These are phyloP conservation scores for Geotrichum siamense DNA, from an alignment of 1,139 yeast species.

Conservation along the genomic window DNA sequence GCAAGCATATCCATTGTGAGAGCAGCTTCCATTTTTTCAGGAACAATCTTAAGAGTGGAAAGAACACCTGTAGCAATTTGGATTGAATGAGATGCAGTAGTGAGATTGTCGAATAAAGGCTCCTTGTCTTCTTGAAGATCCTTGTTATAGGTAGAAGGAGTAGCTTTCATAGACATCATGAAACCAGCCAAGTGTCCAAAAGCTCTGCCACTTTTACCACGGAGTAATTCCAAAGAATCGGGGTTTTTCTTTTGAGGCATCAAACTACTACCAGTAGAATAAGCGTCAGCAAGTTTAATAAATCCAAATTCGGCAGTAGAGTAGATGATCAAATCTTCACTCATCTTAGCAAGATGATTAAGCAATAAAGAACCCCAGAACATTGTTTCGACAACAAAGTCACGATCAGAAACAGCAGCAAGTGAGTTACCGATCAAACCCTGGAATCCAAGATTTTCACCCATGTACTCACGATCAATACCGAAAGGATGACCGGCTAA, in stretches of 20 bases:
- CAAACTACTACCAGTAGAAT: constrained; percentile 94
- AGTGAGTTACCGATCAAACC: constrained; percentile 91
- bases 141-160: constrained; percentile 95
- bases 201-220: constrained; percentile 97
- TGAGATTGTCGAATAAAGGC: constrained; percentile 84
- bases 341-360: constrained; percentile 89
- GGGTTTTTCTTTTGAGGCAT: constrained; percentile 99
- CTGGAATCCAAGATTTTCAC: constrained; percentile 66
- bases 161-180: constrained; percentile 89
- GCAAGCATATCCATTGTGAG: constrained; percentile 99
- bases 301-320: constrained; percentile 98
- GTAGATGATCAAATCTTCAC: constrained; percentile 91
- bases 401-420: constrained; percentile 94
- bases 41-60: constrained; percentile 69
- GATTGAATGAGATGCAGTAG: constrained; percentile 88
- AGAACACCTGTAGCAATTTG: constrained; percentile 93
- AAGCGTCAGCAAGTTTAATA: constrained; percentile 88
- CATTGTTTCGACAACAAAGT: constrained; percentile 91
- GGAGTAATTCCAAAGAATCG: constrained; percentile 83
- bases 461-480: constrained; percentile 85
- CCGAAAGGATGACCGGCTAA: constrained; percentile 99
- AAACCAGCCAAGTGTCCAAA: constrained; percentile 94
- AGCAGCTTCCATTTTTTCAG: constrained; percentile 73
- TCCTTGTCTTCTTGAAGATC: constrained; percentile 99
- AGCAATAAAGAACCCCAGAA: constrained; percentile 95